Evolutionary conservation across 306 rosid genomes (phyloP).

Genomic region (Sicyos baderoa): DNA sequence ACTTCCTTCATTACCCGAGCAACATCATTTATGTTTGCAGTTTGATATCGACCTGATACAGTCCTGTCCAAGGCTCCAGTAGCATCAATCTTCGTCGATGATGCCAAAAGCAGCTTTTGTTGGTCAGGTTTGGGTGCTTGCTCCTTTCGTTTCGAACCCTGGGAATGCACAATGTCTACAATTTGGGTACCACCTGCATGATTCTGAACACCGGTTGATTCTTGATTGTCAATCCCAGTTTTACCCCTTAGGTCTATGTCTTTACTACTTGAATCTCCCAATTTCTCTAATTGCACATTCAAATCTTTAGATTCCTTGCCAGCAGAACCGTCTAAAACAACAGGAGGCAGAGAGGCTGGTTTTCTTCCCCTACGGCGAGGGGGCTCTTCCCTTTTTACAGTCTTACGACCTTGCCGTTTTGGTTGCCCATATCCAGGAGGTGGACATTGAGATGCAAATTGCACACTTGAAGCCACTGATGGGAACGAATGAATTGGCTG

Average conservation of each 20-base stretch:
- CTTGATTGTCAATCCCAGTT: conserved; percentile 41
- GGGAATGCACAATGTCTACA: conserved; percentile 39
- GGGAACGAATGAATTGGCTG: conserved; percentile 27
- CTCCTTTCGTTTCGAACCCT: conserved; percentile 64
- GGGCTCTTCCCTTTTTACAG: conserved; percentile 57
- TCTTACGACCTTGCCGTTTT: conserved; percentile 73
- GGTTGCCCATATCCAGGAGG: conserved; percentile 42
- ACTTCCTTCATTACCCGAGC: conserved; percentile 99
- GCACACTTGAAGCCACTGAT: conserved; percentile 36
- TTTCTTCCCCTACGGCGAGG: conserved; percentile 80
- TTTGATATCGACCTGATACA: conserved; percentile 57
- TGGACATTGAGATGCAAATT: conserved; percentile 35
- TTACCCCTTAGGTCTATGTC: conserved; percentile 29
- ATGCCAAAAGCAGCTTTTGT: conserved; percentile 48
- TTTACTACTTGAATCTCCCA: conserved; percentile 41
- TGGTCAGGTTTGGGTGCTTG: conserved; percentile 39
- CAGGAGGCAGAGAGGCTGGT: conserved; percentile 33
- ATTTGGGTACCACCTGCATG: conserved; percentile 37
- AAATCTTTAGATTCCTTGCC: conserved; percentile 38
- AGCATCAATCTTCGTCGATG: conserved; percentile 40
- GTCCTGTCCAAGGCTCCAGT: conserved; percentile 55
- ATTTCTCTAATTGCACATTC: conserved; percentile 32
- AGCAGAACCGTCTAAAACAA: conserved; percentile 32
- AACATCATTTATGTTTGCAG: conserved; percentile 74
- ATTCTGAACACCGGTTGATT: conserved; percentile 34